Conservation (phyloP, 768 basidiomycete species). For the Amyloporia xantha region DNA sequence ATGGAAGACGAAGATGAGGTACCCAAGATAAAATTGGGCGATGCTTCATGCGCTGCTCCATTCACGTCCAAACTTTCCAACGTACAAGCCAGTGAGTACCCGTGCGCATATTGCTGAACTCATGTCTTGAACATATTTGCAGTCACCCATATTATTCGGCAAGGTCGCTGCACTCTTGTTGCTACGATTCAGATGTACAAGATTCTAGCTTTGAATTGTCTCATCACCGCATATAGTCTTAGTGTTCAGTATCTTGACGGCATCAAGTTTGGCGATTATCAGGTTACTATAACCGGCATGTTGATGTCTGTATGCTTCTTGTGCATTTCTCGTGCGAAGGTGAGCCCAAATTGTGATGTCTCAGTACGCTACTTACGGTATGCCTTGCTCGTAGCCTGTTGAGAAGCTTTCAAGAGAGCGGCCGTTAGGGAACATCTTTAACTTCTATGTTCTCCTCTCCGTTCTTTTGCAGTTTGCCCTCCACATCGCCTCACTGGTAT, state of each 20-base stretch:
- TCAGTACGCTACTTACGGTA: neutral
- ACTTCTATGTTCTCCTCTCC: constrained; percentile 88
- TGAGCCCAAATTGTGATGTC: constrained; percentile 29
- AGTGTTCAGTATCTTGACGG: constrained; percentile 98
- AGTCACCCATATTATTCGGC: constrained; percentile 97
- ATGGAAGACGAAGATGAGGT: constrained; percentile 94
- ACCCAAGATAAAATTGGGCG: constrained; percentile 98
- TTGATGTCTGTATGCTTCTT: constrained; percentile 98
- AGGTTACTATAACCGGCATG: constrained; percentile 93
- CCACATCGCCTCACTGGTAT: constrained; percentile 85
- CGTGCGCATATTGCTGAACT: neutral
- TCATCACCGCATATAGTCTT: constrained; percentile 97
- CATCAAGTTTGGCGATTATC: constrained; percentile 99
- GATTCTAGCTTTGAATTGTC: constrained; percentile 93
- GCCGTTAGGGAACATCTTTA: constrained; percentile 94
- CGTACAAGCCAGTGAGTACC: constrained; percentile 81
- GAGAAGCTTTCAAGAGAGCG: constrained; percentile 92
- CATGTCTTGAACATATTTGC: constrained; percentile 1
- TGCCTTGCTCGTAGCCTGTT: constrained; percentile 58
- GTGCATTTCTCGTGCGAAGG: constrained; percentile 96
- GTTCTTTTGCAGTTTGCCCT: constrained; percentile 91
- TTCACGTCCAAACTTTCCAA: constrained; percentile 99
- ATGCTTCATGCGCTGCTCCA: constrained; percentile 96
- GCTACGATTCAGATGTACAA: constrained; percentile 99
- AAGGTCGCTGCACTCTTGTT: constrained; percentile 96